Evolutionary conservation across 1,284 basidiomycete genomes (phyloP).

Genomic region (Ceratobasidium sp.): DNA sequence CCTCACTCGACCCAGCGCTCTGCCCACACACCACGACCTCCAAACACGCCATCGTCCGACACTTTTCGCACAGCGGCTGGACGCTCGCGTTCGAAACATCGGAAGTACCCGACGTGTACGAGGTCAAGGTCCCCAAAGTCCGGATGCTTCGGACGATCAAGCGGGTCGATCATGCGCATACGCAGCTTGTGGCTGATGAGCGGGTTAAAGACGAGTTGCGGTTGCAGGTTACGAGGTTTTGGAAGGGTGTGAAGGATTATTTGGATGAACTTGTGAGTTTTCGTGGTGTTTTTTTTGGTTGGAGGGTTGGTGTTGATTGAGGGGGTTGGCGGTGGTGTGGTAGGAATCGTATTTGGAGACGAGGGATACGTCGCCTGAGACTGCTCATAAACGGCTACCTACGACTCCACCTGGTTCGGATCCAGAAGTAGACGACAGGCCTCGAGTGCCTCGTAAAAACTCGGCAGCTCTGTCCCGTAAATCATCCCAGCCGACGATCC

Average conservation of each 20-base stretch:
- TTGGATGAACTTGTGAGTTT: conserved; percentile 70
- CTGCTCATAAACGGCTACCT: conserved; percentile 49
- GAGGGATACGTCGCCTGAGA: conserved; percentile 48
- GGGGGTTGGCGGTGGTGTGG: not conserved
- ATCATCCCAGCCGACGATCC: conserved; percentile 55
- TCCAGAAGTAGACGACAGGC: conserved; percentile 52
- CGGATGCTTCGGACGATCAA: conserved; percentile 35
- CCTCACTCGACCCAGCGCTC: conserved; percentile 59
- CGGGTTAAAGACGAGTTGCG: conserved; percentile 58
- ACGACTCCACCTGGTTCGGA: conserved; percentile 56
- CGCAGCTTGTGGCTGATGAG: conserved; percentile 8
- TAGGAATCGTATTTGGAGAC: conserved; percentile 60
- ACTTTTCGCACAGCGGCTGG: conserved; percentile 62
- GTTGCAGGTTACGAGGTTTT: conserved; percentile 73
- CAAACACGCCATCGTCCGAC: conserved; percentile 62
- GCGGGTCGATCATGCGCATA: not conserved
- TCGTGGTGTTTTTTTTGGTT: not conserved
- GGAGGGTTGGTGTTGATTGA: not conserved
- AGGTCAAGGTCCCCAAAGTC: conserved; percentile 66
- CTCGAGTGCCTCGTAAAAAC: conserved; percentile 65
- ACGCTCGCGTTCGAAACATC: conserved; percentile 65
- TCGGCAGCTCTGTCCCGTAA: conserved; percentile 22
- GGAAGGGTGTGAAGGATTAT: conserved; percentile 71
- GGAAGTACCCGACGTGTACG: conserved; percentile 68
- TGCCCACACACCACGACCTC: conserved; percentile 69